Percentiles rank a stretch among this genome's conserved stretches.
phyloP scores from a whole-genome alignment of 768 basidiomycete species.

The Dictyophora rubrovolvata region DNA sequence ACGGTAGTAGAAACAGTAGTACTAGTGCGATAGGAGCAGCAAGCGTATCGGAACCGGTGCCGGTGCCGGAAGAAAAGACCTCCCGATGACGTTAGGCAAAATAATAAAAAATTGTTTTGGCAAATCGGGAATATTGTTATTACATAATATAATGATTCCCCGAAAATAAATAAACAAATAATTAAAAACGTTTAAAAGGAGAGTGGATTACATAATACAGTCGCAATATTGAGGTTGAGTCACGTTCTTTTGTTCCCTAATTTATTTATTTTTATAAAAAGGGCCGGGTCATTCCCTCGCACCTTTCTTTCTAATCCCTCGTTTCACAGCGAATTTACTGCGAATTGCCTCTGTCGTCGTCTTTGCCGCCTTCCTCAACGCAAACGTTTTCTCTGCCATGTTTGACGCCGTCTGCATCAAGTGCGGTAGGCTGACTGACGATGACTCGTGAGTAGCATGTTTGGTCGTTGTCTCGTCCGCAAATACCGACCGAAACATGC shows the following conservation, averaged over 20 bases:
- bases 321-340: constrained; percentile 7
- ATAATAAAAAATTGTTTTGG: neutral
- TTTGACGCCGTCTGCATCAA: constrained; percentile 72
- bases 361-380: neutral
- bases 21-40: neutral
- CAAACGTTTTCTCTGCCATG: constrained; percentile 29
- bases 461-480: constrained; percentile 20
- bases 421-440: constrained; percentile 55
- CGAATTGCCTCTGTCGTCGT: neutral
- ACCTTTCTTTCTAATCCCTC: constrained; percentile 8
- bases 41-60: neutral
- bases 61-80: neutral
- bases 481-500: constrained; percentile 8
- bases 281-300: neutral
- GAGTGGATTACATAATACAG: neutral
- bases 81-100: neutral
- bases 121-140: neutral
- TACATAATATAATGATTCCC: no score
- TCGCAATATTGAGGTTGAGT: neutral
- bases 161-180: neutral
- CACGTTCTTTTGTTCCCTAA: neutral
- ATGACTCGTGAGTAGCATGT: constrained; percentile 39
- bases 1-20: neutral
- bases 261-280: neutral
- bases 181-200: neutral